Evolutionary conservation across 164 flowering plant genomes (phyloP).

Genomic region (Sedum album): DNA sequence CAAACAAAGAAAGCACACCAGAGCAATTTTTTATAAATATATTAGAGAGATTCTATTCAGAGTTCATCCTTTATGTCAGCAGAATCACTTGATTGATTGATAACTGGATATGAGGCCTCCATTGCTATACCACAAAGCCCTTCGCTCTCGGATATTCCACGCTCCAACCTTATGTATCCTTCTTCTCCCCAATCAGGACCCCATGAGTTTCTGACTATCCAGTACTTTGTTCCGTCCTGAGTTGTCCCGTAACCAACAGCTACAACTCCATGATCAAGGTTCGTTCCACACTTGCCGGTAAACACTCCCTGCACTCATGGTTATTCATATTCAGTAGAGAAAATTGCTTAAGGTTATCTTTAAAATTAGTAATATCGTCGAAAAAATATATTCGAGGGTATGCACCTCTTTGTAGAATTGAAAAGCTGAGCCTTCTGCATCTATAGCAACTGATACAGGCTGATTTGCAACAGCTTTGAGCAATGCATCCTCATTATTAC

Average conservation of each 20-base stretch:
- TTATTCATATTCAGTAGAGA: not conserved
- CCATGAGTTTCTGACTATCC: slow-evolving; percentile 96
- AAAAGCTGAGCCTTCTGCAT: slow-evolving; percentile 56
- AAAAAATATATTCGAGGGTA: not conserved
- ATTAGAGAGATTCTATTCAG: slow-evolving; percentile 15
- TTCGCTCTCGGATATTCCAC: slow-evolving; percentile 34
- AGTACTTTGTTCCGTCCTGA: slow-evolving; percentile 70
- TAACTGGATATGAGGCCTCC: slow-evolving; percentile 80
- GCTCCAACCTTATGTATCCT: slow-evolving; percentile 74
- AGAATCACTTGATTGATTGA: slow-evolving; percentile 25
- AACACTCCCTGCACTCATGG: slow-evolving; percentile 57
- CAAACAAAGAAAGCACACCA: not conserved
- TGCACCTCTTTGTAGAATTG: slow-evolving; percentile 75
- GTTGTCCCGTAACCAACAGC: slow-evolving; percentile 76
- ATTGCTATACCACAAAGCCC: slow-evolving; percentile 85
- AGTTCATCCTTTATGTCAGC: slow-evolving; percentile 51
- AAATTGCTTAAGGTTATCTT: too few species aligned
- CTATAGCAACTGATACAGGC: slow-evolving; percentile 73
- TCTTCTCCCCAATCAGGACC: slow-evolving; percentile 85
- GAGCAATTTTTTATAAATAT: not conserved
- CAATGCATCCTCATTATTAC: slow-evolving; percentile 52
- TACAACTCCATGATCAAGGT: slow-evolving; percentile 77
- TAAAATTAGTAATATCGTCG: not conserved
- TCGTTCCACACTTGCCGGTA: slow-evolving; percentile 53
- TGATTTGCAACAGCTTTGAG: slow-evolving; percentile 63